Evolutionary conservation across 2,329 filamentous ascomycete species (phyloP).

Genomic region (Cryphonectria naterciae): DNA sequence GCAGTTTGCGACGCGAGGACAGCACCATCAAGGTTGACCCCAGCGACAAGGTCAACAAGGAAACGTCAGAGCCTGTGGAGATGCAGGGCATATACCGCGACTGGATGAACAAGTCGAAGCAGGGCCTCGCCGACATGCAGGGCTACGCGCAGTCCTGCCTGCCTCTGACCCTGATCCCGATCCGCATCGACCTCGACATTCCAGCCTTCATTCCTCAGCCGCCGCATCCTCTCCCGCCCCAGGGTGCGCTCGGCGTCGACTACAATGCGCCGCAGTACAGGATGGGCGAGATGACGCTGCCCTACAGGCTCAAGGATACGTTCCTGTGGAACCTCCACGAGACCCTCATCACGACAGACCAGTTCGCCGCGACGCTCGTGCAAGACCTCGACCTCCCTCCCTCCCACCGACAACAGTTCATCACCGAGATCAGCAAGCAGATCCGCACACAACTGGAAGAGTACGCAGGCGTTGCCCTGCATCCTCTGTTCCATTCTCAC

Average conservation of each 20-base stretch:
- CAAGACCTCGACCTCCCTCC: slow-evolving; percentile 87
- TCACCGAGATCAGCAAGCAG: slow-evolving; percentile 85
- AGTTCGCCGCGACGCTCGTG: slow-evolving; percentile 88
- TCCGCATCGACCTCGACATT: slow-evolving; percentile 94
- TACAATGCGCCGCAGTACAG: slow-evolving; percentile 78
- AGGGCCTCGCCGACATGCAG: slow-evolving; percentile 60
- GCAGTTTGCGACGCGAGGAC: slow-evolving; percentile 81
- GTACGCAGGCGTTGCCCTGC: slow-evolving; percentile 90
- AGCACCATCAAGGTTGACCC: slow-evolving; percentile 64
- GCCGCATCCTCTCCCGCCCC: slow-evolving; percentile 64
- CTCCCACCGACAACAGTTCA: slow-evolving; percentile 64
- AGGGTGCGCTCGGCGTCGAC: slow-evolving; percentile 62
- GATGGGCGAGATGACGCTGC: slow-evolving; percentile 76
- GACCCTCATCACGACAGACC: slow-evolving; percentile 88
- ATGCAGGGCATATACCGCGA: slow-evolving; percentile 92
- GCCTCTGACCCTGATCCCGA: slow-evolving; percentile 89
- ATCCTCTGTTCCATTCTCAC: slow-evolving; percentile 82
- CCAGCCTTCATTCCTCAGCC: slow-evolving; percentile 72
- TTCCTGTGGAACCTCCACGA: slow-evolving; percentile 99
- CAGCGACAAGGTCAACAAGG: slow-evolving; percentile 80
- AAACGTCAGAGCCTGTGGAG: slow-evolving; percentile 76
- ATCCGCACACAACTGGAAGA: slow-evolving; percentile 95
- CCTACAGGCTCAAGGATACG: slow-evolving; percentile 89
- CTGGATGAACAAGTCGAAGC: slow-evolving; percentile 81
- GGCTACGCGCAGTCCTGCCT: slow-evolving; percentile 71